These are phyloP conservation scores for Penicillium decumbens DNA, from an alignment of 2,329 filamentous ascomycete genomes.

Conservation along the genomic window DNA sequence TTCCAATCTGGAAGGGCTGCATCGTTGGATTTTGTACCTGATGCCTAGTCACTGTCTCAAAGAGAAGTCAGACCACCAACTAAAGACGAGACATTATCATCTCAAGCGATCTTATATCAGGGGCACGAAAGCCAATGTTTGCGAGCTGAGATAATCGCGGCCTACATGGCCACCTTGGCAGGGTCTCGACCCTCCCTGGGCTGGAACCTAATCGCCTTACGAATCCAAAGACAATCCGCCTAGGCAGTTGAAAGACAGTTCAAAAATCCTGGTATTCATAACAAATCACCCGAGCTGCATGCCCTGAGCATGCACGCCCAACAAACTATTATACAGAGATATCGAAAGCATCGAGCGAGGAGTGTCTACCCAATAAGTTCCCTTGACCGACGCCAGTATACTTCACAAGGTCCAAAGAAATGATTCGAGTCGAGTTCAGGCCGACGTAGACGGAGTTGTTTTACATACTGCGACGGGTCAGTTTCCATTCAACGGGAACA, in stretches of 20 bases:
- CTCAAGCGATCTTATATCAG: no score
- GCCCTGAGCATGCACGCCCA: constrained; percentile 7
- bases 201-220: neutral
- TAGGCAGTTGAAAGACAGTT: neutral
- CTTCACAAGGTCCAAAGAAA: constrained; percentile 8
- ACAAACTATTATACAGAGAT: constrained; percentile 25
- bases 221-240: no score
- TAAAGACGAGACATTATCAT: no score
- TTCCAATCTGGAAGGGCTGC: no score
- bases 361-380: constrained; percentile 11
- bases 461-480: constrained; percentile 15
- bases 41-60: no score
- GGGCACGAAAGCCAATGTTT: no score
- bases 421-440: constrained; percentile 8
- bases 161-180: no score
- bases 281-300: constrained; percentile 7
- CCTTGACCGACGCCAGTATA: constrained; percentile 20
- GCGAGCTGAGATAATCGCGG: no score
- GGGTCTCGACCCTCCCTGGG: neutral
- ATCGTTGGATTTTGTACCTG: no score
- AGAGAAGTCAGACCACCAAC: no score
- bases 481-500: neutral
- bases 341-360: constrained; percentile 12
- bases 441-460: constrained; percentile 7
- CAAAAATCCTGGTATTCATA: constrained; percentile 20